These are phyloP conservation scores for Achlya hypogyna DNA, from an alignment of 352 stramenopile species.

Conservation along the genomic window DNA sequence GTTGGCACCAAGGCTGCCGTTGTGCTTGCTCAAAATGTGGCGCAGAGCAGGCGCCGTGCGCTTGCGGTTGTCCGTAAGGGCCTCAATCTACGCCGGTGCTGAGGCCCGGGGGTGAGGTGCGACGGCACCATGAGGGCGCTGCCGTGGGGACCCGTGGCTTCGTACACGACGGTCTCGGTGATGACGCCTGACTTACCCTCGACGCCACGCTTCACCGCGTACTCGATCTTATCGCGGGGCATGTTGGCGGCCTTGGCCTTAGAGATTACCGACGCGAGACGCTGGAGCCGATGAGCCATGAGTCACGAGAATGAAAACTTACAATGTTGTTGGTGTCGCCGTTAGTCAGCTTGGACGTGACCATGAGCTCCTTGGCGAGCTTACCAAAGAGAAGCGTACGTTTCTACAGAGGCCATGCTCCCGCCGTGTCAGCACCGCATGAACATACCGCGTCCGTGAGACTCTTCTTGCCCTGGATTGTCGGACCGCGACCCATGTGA, in stretches of 20 bases:
- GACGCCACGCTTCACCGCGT: conserved; percentile 70
- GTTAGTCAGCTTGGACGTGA: conserved; percentile 57
- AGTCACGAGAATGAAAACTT: conserved; percentile 13
- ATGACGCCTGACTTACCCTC: conserved; percentile 62
- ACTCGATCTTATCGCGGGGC: conserved; percentile 76
- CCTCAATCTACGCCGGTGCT: conserved; percentile 47
- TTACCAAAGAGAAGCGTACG: conserved; percentile 65
- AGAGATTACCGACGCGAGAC: conserved; percentile 11
- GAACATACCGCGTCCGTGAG: conserved; percentile 49
- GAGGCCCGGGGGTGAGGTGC: not conserved
- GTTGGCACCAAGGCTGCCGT: conserved; percentile 54
- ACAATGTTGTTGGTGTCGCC: conserved; percentile 68
- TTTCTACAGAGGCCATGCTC: conserved; percentile 62
- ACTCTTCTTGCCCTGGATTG: conserved; percentile 77
- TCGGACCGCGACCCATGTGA: conserved; percentile 69
- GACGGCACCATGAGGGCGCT: conserved; percentile 58
- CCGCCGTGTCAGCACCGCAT: not conserved
- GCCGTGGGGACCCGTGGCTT: conserved; percentile 55
- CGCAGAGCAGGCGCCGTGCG: conserved; percentile 70
- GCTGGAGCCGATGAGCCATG: not conserved
- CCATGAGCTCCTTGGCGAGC: conserved; percentile 57
- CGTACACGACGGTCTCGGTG: conserved; percentile 69
- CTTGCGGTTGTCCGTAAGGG: conserved; percentile 75
- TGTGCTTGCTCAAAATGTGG: conserved; percentile 63
- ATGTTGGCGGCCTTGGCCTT: conserved; percentile 71